Base-by-base conservation (phyloP, 2,329 filamentous ascomycete genomes). In the Blastomyces emzantsi region DNA sequence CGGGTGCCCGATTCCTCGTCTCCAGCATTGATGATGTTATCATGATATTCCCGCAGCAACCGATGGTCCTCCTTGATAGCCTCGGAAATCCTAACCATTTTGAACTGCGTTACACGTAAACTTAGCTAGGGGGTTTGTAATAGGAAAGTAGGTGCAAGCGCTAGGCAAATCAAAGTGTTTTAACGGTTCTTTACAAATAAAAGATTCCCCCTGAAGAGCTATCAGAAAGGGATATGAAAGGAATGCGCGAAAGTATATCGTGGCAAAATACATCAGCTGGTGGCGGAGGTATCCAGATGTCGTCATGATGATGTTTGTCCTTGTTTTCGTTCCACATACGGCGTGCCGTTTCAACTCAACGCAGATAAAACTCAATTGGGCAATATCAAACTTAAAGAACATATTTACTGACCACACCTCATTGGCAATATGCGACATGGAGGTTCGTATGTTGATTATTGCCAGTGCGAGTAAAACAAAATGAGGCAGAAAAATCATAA, bases 1-100 rank as follows among this genome's bases (percentile, higher is more conserved):
- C 78, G 75, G 6, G 72, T 73, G 62, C 78, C 75, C 33, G 78
- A 73, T 41, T 81, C 80, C 41, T 69, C 67, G 60, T 81, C 76
- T 19, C 68, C 69, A 5, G 77, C 72, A 51, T 75, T 73, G 64
- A 79, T 66, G 45, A 82, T 74, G 19, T 76, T 75, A 22, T 78
- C 70, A 69, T 81, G 81, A 66, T 76, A 78, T 2, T 73, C 65
- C 62, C 78, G 73, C 30, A 81, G 68, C 47, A 77, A 71, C 17
- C 71, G 70, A 63, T 81, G 78, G 66, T 81, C 79, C 33, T 72
- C 66, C 55, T 72, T 74, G 66, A 81, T 78, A 4, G 70, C 69
- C 28, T 79, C 75, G 30, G 73, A 73, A 60, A 75, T 69, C 30
- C 69, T 70, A 49, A 60, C 36, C 67, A 68, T 68, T 49, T 60